Base-by-base conservation (phyloP, 1,139 yeast species). In the Candida tetrigidarum region DNA sequence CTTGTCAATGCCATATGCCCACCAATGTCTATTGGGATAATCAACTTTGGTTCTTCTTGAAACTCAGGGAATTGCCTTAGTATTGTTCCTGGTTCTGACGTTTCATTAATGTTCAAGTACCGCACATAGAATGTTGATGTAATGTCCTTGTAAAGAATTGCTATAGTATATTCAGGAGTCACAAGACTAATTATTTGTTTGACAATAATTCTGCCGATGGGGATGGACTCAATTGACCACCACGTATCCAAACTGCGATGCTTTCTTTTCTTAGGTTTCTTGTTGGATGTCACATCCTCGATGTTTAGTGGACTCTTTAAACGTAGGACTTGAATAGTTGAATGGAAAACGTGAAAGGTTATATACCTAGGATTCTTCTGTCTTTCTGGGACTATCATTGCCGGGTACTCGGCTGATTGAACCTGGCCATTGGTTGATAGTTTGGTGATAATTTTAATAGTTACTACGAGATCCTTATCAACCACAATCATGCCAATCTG, bases 131-230 rank as follows among this genome's bases (percentile, higher is more conserved):
- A 64, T 35, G 60, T 57, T 48, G 63, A 67, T 38, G 66, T 64
- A 37, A 64, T 63, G 44, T 71, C 77, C 27, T 76, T 56, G 49
- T 70, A 71, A 12, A 71, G 50, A 0, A 71, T 50, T 0, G 73
- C 72, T 10, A 72, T 25, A 3, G 50, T 37, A 11, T 47, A 43
- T 2, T 38, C 38, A 2, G 42, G 44, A 3, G 39, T 38, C 1
- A 42, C 30, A 9, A 57, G 40, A 4, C 52, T 37, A 1, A 54
- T 56, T 43, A 70, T 52, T 44, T 62, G 63, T 41, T 58, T 57
- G 0, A 71, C 59, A 10, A 59, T 60, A 10, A 70, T 52, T 14
- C 60, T 60, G 1, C 78, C 78, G 5, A 70, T 53, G 2, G 63
- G 46, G 8, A 54, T 32, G 1, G 64, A 48, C 8, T 47, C 47